phyloP scores from a whole-genome alignment of 2,329 filamentous ascomycete species.

The Aspergillaceae sp. region DNA sequence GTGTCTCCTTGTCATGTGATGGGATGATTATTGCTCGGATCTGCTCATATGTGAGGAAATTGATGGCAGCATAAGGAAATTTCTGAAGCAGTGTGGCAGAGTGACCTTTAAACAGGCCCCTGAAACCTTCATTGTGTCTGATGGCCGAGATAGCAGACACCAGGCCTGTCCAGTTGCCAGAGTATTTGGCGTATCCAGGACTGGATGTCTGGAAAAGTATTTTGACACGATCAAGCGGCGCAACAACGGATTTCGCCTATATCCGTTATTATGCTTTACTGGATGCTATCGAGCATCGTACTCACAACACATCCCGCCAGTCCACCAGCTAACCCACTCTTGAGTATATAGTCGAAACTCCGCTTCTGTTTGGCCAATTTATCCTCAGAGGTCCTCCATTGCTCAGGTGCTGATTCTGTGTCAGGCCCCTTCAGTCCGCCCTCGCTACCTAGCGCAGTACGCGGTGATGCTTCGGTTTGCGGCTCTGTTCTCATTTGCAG shows the following conservation, averaged over 20 bases:
- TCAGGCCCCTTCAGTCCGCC: no score
- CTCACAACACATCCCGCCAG: no score
- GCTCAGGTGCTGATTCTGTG: no score
- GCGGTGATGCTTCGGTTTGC: no score
- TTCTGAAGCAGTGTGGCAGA: background rate
- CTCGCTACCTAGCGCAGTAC: no score
- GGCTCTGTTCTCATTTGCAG: no score
- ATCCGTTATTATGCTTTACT: no score
- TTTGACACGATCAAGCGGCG: background rate
- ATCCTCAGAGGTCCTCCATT: no score
- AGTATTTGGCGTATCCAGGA: background rate
- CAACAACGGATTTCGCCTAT: background rate
- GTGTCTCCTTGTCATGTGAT: background rate
- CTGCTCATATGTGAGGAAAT: constrained; percentile 1
- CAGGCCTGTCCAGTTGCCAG: background rate
- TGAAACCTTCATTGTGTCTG: background rate
- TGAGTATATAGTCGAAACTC: no score
- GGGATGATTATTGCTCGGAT: background rate
- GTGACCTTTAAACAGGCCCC: background rate
- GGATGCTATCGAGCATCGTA: no score
- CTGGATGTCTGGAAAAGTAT: background rate
- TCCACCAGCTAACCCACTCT: no score
- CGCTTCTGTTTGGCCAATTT: no score
- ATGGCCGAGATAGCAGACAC: background rate
- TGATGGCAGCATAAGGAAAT: background rate